Evolutionary conservation across 371 early-diverging fungal genomes (phyloP), one percentile per base, ranked within the genome.

Genomic region (Neoconidiobolus thromboides): DNA sequence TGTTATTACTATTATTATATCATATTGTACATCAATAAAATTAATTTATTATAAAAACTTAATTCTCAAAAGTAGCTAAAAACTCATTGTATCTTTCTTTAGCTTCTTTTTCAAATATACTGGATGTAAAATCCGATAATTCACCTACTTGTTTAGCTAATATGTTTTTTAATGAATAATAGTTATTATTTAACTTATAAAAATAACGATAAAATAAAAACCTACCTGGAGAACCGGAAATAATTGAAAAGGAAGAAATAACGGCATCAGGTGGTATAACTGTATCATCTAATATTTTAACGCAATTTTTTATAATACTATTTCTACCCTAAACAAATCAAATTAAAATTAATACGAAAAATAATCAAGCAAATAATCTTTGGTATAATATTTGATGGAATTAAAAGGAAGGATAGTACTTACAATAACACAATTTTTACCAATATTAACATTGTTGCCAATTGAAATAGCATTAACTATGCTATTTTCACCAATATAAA

Each of bases 261-360:
- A 96, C 88, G 1, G 92, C 76, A 63, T 92, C 86, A 5, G 96
- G 89, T 36, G 95, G 83, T 39, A 96, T 81, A 4, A 95, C 87
- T 0, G 95, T 82, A 58, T 83, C 83, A 64, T 95, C 95, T 55
- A 89, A 82, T 40, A 96, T 91, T 61, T 81, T 72, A 57, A 83
- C 81, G 59, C 91, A 88, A 63, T 94, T 95, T 68, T 94, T 95
- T 54, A 96, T 92, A 44, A 94, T 85, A 2, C 88, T 84, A 70
- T 93, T 95, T 14, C 92, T 79, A 1, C 96, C 93, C 92, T 91
- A 67, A 12, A 57, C 3, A 54, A 9, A 38, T 3, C 10, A 10
- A 39, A 12, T 39, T 6, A 4, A 6, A 54, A 54, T 9, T 39
- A 6, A 14, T 12, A 3, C 9, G 12, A 41, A 26, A 26, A 26